Evolutionary conservation across 192 early-diverging fungal species (phyloP).

Genomic region (Coemansia sp.): DNA sequence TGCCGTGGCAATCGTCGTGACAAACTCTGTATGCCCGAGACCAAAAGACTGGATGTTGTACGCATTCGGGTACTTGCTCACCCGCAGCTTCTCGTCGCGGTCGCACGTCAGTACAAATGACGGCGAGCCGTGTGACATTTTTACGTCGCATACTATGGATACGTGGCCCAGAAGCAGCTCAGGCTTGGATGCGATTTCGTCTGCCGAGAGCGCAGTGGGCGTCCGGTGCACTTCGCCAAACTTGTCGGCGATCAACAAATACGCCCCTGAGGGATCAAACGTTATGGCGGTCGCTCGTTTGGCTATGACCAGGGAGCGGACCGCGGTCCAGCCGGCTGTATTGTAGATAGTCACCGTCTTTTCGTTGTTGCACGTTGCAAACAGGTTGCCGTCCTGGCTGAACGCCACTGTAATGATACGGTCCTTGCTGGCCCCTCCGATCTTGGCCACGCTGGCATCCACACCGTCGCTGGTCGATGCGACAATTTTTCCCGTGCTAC

Average conservation of each 20-base stretch:
- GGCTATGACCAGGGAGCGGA: conserved; percentile 45
- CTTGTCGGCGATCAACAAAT: conserved; percentile 84
- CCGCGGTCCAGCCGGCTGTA: conserved; percentile 56
- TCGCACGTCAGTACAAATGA: conserved; percentile 83
- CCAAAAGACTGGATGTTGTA: conserved; percentile 89
- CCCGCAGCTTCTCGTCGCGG: conserved; percentile 96
- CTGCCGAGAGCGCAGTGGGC: background rate
- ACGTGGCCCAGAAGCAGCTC: conserved; percentile 83
- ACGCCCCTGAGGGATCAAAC: conserved; percentile 64
- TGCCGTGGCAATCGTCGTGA: conserved; percentile 66
- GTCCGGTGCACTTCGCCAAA: conserved; percentile 86
- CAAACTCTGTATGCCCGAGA: conserved; percentile 84
- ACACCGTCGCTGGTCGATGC: conserved; percentile 23
- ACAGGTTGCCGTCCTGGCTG: conserved; percentile 56
- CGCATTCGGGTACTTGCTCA: conserved; percentile 86
- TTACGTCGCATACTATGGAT: conserved; percentile 88
- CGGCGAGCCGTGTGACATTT: conserved; percentile 59
- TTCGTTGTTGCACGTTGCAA: conserved; percentile 66
- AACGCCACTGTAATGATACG: conserved; percentile 58
- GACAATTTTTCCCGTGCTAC: conserved; percentile 27
- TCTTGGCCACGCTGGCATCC: conserved; percentile 6
- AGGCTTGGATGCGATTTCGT: background rate
- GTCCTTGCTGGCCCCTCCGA: conserved; percentile 38
- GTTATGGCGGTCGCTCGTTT: conserved; percentile 77
- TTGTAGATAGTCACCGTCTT: conserved; percentile 71